Evolutionary conservation across 805 yeast genomes (phyloP), one percentile per base, ranked within the genome.

Genomic region (Nematodospora valgi): DNA sequence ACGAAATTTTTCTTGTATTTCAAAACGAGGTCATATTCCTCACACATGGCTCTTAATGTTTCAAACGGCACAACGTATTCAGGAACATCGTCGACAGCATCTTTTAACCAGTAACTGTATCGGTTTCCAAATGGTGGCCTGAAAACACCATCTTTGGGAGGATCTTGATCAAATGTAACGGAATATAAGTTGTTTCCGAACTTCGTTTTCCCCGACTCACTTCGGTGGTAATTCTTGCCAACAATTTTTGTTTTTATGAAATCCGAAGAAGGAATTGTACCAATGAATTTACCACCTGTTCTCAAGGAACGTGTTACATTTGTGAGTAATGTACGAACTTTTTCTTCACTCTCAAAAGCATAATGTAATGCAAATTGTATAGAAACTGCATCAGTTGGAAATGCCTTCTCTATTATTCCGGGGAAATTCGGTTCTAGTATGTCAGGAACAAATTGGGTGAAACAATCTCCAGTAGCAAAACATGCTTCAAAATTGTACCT

Each of bases 31-130:
- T 86, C 86, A 56, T 79, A 85, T 39, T 87, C 94, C 52, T 82
- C 86, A 28, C 96, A 94, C 36, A 91, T 62, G 37, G 82, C 76
- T 57, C 95, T 72, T 39, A 93, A 76, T 1, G 81, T 76, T 51
- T 91, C 97, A 59, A 93, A 88, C 1, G 97, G 98, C 5, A 93
- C 96, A 5, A 93, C 94, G 51, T 84, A 93, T 53, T 93, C 99
- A 0, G 98, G 98, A 16, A 93, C 96, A 49, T 93, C 82, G 43
- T 87, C 96, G 32, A 93, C 91, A 0, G 99, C 98, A 62, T 93
- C 98, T 45, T 80, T 80, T 39, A 93, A 64, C 62, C 69, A 86
- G 55, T 85, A 93, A 35, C 76, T 77, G 58, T 93, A 93, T 49
- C 76, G 70, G 57, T 89, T 84, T 0, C 98, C 99, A 53, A 68